Evolutionary conservation across 768 basidiomycete species (phyloP).

Genomic region (Serendipita sp.): DNA sequence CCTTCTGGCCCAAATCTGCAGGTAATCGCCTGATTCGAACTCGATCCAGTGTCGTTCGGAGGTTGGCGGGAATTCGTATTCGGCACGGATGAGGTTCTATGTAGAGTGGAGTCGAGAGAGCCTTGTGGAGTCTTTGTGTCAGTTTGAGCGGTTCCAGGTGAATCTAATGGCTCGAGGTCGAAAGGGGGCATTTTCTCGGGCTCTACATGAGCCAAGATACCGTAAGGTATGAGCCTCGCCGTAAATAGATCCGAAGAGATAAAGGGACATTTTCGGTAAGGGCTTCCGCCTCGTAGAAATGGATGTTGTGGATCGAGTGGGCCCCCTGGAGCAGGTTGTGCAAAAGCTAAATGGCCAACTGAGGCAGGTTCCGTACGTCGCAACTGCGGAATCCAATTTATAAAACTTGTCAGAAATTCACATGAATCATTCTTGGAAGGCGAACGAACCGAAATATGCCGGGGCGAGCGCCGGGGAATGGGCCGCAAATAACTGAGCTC

Average conservation of each 20-base stretch:
- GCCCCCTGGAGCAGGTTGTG: not conserved
- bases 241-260: not conserved
- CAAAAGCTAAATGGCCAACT: not conserved
- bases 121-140: not conserved
- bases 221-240: not conserved
- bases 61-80: too few species aligned
- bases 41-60: too few species aligned
- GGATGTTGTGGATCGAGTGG: not conserved
- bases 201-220: not conserved
- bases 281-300: not conserved
- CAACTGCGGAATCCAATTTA: not conserved
- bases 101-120: not conserved
- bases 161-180: not conserved
- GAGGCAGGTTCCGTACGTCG: not conserved
- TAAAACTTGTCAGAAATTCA: not conserved
- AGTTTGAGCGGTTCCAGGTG: too few species aligned
- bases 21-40: too few species aligned
- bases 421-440: not conserved
- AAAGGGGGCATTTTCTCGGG: not conserved
- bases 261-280: not conserved
- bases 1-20: not conserved
- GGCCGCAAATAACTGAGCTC: not conserved
- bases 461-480: not conserved
- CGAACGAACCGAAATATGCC: not conserved
- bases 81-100: too few species aligned